Conservation (phyloP, 2,329 filamentous ascomycete genomes). For the Neofusicoccum sp. region DNA sequence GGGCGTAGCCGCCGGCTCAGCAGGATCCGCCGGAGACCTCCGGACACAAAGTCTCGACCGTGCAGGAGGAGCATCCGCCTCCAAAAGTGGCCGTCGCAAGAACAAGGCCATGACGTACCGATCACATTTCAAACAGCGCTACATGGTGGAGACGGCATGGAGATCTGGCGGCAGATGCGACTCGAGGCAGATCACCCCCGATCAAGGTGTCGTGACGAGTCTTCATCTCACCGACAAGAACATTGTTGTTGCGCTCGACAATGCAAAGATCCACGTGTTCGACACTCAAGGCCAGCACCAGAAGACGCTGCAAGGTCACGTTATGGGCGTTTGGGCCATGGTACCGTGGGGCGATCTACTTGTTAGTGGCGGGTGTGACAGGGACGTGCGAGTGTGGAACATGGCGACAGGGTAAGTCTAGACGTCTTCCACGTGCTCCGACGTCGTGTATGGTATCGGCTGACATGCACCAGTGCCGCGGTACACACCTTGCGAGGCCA, state of each 20-base stretch:
- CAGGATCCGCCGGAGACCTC: constrained; percentile 53
- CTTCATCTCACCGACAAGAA: constrained; percentile 93
- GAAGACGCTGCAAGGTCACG: constrained; percentile 88
- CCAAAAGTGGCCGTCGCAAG: constrained; percentile 46
- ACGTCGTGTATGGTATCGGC: too few species aligned
- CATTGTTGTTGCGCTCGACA: constrained; percentile 96
- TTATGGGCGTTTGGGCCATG: constrained; percentile 99
- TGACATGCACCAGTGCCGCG: constrained; percentile 58
- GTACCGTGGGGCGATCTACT: constrained; percentile 95
- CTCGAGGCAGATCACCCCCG: constrained; percentile 87
- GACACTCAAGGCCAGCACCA: constrained; percentile 87
- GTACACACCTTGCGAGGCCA: constrained; percentile 87
- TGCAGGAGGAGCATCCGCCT: constrained; percentile 27
- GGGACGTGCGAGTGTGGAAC: constrained; percentile 96
- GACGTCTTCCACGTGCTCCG: background rate
- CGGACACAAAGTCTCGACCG: constrained; percentile 62
- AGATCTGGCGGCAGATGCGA: constrained; percentile 84
- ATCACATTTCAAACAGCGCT: constrained; percentile 96
- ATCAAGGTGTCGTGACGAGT: constrained; percentile 95
- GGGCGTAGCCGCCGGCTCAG: constrained; percentile 37
- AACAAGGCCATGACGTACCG: constrained; percentile 81
- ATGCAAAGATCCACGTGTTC: constrained; percentile 98
- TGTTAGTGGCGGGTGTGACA: constrained; percentile 94
- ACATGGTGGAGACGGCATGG: constrained; percentile 97
- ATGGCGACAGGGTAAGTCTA: constrained; percentile 79